A percentile compares a stretch with the other conserved stretches of the same genome.
Evolutionary conservation across 192 early-diverging fungal species (phyloP).

Genomic region (Backusella macrospora): DNA sequence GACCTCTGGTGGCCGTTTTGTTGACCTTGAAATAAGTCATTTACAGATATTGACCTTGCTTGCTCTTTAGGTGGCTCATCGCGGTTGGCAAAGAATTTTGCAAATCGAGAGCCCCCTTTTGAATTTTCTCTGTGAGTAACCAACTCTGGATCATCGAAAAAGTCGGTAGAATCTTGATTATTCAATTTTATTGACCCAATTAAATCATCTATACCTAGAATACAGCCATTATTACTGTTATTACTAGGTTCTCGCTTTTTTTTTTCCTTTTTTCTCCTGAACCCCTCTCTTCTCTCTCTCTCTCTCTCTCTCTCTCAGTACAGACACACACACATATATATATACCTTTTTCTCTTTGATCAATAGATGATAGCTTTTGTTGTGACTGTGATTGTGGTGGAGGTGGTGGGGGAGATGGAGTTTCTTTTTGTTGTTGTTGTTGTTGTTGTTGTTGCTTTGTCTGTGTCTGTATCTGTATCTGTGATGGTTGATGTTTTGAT

Average conservation of each 20-base stretch:
- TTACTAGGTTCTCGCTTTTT: no score
- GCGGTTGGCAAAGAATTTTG: constrained; percentile 58
- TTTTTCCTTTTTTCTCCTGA: no score
- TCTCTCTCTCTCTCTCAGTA: background rate
- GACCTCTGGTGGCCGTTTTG: background rate
- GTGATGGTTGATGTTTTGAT: background rate
- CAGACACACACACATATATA: background rate
- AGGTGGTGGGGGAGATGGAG: no score
- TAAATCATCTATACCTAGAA: constrained; percentile 1
- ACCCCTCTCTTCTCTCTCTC: background rate
- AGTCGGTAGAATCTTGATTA: background rate
- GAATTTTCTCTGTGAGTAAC: constrained; percentile 37
- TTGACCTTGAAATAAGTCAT: constrained; percentile 56
- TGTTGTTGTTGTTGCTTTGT: background rate
- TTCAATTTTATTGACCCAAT: background rate
- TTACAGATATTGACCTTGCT: constrained; percentile 38
- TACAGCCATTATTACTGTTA: background rate
- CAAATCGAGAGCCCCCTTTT: constrained; percentile 60
- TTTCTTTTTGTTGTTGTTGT: background rate
- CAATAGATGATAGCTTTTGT: background rate
- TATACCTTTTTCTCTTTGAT: background rate
- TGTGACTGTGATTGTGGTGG: background rate
- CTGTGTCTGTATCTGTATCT: background rate
- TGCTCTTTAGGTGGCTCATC: constrained; percentile 34
- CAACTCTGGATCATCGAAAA: constrained; percentile 47